Percentiles rank a stretch among this genome's conserved stretches.
Evolutionary conservation across 495 filamentous ascomycete genomes (phyloP).

Genomic region (Penicillium fimorum): DNA sequence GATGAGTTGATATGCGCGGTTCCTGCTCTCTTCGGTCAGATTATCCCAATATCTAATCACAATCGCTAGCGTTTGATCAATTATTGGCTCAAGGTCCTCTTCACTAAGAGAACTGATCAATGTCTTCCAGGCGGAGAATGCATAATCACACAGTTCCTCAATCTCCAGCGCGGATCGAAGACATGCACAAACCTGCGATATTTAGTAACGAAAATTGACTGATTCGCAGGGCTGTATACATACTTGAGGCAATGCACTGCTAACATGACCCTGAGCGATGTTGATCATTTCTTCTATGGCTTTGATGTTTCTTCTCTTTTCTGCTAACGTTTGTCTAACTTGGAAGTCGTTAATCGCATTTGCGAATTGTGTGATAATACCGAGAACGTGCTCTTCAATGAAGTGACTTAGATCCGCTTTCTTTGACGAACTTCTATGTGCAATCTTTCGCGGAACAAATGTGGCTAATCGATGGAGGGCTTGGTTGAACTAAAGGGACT

Average conservation of each 20-base stretch:
- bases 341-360: slow-evolving; percentile 74
- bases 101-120: slow-evolving; percentile 71
- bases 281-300: slow-evolving; percentile 88
- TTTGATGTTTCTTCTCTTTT: slow-evolving; percentile 71
- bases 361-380: slow-evolving; percentile 80
- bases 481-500: slow-evolving; percentile 42
- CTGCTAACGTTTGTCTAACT: slow-evolving; percentile 55
- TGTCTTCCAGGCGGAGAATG: slow-evolving; percentile 79
- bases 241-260: slow-evolving; percentile 83
- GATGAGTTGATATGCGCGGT: slow-evolving; percentile 59
- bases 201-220: background rate
- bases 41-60: slow-evolving; percentile 75
- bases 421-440: slow-evolving; percentile 50
- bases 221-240: slow-evolving; percentile 41
- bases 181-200: slow-evolving; percentile 61
- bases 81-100: slow-evolving; percentile 71
- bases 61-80: slow-evolving; percentile 86
- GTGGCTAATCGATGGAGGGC: slow-evolving; percentile 68
- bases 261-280: slow-evolving; percentile 64
- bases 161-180: slow-evolving; percentile 78
- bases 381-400: slow-evolving; percentile 80
- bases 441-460: slow-evolving; percentile 56
- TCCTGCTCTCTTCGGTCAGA: slow-evolving; percentile 60
- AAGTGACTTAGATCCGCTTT: slow-evolving; percentile 64
- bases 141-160: slow-evolving; percentile 67